Evolutionary conservation across 805 yeast species (phyloP).

Genomic region (Candida jianshihensis): DNA sequence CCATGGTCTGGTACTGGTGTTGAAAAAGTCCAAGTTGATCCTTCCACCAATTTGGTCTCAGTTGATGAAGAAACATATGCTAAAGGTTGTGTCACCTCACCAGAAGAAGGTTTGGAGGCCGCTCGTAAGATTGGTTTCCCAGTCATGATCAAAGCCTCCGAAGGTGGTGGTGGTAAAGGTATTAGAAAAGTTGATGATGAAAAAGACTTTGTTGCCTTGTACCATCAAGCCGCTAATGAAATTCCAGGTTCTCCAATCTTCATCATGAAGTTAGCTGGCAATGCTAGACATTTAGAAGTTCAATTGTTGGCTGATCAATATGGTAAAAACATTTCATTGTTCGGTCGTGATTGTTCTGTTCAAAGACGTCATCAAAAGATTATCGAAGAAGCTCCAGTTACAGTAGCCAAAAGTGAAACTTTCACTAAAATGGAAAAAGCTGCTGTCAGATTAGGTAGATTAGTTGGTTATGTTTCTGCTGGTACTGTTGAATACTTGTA

Average conservation of each 20-base stretch:
- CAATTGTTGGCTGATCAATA: conserved; percentile 97
- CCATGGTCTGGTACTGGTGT: conserved; percentile 99
- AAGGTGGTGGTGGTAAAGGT: conserved; percentile 99
- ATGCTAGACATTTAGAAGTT: conserved; percentile 97
- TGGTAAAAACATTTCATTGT: conserved; percentile 93
- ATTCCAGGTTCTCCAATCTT: conserved; percentile 99
- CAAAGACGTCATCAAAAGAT: conserved; percentile 99
- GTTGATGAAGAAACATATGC: conserved; percentile 79
- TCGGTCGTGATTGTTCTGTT: conserved; percentile 99
- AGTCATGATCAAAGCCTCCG: conserved; percentile 98
- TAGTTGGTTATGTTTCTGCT: conserved; percentile 97
- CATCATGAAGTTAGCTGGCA: conserved; percentile 95
- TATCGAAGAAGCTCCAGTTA: conserved; percentile 99
- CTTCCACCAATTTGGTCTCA: conserved; percentile 70
- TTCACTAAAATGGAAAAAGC: conserved; percentile 92
- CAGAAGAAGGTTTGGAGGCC: conserved; percentile 83
- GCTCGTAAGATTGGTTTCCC: conserved; percentile 94
- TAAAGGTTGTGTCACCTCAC: conserved; percentile 78
- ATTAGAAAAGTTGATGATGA: conserved; percentile 90
- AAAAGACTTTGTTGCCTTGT: conserved; percentile 66
- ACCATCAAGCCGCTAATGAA: conserved; percentile 93
- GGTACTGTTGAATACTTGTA: conserved; percentile 98
- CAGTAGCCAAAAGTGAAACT: conserved; percentile 81
- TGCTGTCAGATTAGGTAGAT: conserved; percentile 92
- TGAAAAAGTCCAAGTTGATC: conserved; percentile 67